Conservation (phyloP, 768 basidiomycete genomes). For the Mycena galopus region DNA sequence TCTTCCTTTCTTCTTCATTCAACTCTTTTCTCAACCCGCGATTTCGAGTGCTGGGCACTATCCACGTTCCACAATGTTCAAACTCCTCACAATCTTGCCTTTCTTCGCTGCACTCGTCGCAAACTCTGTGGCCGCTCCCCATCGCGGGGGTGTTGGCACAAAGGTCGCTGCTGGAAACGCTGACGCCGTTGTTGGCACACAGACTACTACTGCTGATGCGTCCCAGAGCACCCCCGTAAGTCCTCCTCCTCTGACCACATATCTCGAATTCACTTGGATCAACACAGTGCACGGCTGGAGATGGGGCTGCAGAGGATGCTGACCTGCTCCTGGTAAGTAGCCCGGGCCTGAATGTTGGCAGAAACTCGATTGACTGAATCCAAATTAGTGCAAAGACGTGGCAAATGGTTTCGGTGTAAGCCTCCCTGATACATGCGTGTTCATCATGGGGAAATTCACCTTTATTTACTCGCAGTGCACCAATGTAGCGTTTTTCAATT, state of each 20-base stretch:
- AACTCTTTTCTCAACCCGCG: slow-evolving; percentile 21
- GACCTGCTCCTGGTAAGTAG: slow-evolving; percentile 20
- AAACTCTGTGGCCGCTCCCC: slow-evolving; percentile 22
- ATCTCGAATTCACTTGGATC: slow-evolving; percentile 19
- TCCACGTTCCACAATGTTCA: slow-evolving; percentile 20
- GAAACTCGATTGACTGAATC: slow-evolving; percentile 14
- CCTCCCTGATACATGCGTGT: slow-evolving; percentile 14
- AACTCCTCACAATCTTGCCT: slow-evolving; percentile 23
- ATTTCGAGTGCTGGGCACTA: slow-evolving; percentile 21
- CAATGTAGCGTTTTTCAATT: slow-evolving; percentile 17
- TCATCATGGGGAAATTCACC: slow-evolving; percentile 13
- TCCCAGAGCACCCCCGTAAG: slow-evolving; percentile 16
- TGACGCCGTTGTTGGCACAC: slow-evolving; percentile 6
- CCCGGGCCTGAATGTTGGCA: slow-evolving; percentile 14
- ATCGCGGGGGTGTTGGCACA: slow-evolving; percentile 14
- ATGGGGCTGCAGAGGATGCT: slow-evolving; percentile 11
- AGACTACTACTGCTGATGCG: slow-evolving; percentile 20
- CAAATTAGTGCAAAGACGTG: slow-evolving; percentile 24
- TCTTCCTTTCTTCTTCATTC: slow-evolving; percentile 21
- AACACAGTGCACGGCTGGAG: slow-evolving; percentile 18
- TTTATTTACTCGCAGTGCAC: slow-evolving; percentile 22
- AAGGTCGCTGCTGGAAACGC: slow-evolving; percentile 11
- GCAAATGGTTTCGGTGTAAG: slow-evolving; percentile 19
- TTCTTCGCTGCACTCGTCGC: slow-evolving; percentile 24
- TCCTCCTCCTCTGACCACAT: slow-evolving; percentile 15